Base-by-base conservation (phyloP, 2,329 filamentous ascomycete species). In the Monilinia aucupariae region DNA sequence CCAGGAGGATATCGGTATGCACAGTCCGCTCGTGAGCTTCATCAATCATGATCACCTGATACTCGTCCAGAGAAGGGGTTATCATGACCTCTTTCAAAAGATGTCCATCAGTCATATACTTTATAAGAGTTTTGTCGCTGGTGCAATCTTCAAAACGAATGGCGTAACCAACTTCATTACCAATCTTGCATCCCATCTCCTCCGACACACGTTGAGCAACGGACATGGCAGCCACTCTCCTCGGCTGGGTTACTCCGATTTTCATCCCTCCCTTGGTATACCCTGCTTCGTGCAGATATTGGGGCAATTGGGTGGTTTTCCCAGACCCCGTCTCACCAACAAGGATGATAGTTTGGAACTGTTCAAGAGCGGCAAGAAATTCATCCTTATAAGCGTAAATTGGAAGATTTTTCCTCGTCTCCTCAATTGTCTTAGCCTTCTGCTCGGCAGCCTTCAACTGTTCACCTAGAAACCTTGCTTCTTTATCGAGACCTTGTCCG, bases 71-170 rank as follows among this genome's bases (percentile, higher is more conserved):
- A 68, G 93, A 87, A 0, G 93, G 92, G 71, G 96, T 91, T 0
- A 91, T 93, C 78, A 97, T 85, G 68, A 97, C 89, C 73, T 96
- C 91, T 73, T 92, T 83, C 37, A 97, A 79, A 47, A 97, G 79
- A 89, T 97, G 96, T 73, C 94, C 94, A 72, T 99, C 94, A 0
- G 94, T 99, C 89, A 96, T 93, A 76, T 96, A 97, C 75, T 96
- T 96, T 61, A 99, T 78, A 9, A 93, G 81, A 0, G 94, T 97
- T 77, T 96, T 96, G 71, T 96, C 91, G 73, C 86, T 91, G 0
- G 92, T 96, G 67, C 87, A 87, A 75, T 97, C 91, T 74, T 99
- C 94, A 71, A 97, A 99, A 65, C 94, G 89, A 69, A 99, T 96
- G 0, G 88, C 88, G 74, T 97, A 99, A 20, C 94, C 94, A 32